phyloP scores from a whole-genome alignment of 257 asterid species.

The Vinca minor region DNA sequence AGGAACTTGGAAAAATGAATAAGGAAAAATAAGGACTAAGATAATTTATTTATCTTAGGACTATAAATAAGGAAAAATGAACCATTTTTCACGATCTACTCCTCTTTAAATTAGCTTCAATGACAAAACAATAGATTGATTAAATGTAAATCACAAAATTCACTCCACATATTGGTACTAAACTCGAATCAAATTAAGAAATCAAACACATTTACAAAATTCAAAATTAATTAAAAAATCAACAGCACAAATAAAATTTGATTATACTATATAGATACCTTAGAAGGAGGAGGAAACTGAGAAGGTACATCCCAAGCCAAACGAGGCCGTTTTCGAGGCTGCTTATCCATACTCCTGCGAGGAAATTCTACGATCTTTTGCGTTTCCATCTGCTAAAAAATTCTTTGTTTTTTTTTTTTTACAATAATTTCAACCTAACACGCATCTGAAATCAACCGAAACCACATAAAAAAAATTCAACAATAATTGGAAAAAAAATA shows the following conservation, averaged over 20 bases:
- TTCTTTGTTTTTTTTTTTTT: not conserved
- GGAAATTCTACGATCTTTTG: conserved; percentile 56
- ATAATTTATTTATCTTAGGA: too few relatives aligned
- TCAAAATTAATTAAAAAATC: not conserved
- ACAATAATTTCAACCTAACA: conserved; percentile 1
- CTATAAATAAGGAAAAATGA: not conserved
- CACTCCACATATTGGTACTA: not conserved
- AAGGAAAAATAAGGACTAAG: too few relatives aligned
- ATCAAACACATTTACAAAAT: not conserved
- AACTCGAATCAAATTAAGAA: conserved; percentile 2
- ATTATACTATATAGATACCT: conserved; percentile 38
- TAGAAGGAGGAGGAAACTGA: conserved; percentile 27
- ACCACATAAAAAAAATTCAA: not conserved
- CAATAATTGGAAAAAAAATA: not conserved
- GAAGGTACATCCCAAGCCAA: conserved; percentile 67
- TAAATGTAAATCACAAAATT: not conserved
- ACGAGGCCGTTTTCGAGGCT: conserved; percentile 76
- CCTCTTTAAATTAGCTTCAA: not conserved
- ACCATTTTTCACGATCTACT: not conserved
- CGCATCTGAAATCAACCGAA: not conserved
- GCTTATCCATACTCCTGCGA: conserved; percentile 52
- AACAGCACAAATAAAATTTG: not conserved
- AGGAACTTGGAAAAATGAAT: not conserved
- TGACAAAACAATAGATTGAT: not conserved
- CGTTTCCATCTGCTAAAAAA: conserved; percentile 44